Evolutionary conservation across 441 rosid genomes (phyloP).

Genomic region (Aquilaria agallochum): DNA sequence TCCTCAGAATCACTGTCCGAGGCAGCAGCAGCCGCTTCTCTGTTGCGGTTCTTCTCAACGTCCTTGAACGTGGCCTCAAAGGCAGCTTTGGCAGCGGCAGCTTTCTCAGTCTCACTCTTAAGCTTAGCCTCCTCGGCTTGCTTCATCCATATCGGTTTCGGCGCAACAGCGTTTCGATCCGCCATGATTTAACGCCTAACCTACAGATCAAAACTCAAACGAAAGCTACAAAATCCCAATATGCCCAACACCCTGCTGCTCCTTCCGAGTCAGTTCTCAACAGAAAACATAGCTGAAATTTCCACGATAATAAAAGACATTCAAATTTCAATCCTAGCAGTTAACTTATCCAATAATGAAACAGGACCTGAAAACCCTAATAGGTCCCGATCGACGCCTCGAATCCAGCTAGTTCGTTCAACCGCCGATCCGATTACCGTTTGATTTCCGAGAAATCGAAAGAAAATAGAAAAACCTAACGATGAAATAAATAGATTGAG

Average conservation of each 20-base stretch:
- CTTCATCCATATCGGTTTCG: conserved; percentile 91
- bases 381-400: too few species aligned
- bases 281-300: not conserved
- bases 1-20: conserved; percentile 83
- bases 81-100: conserved; percentile 95
- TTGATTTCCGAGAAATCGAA: too few species aligned
- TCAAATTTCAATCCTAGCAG: too few species aligned
- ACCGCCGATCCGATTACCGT: too few species aligned
- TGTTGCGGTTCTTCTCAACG: conserved; percentile 34
- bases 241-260: too few species aligned
- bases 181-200: conserved; percentile 35
- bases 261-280: not conserved
- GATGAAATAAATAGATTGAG: too few species aligned
- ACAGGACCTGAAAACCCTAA: too few species aligned
- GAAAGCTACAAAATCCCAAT: too few species aligned
- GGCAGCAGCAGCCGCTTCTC: conserved; percentile 34
- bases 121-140: conserved; percentile 96
- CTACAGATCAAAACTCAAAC: not conserved
- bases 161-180: conserved; percentile 36
- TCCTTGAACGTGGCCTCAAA: conserved; percentile 92
- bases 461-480: too few species aligned
- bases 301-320: not conserved
- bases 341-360: too few species aligned
- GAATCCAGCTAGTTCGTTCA: too few species aligned
- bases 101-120: conserved; percentile 87